These are phyloP conservation scores for Cichorium intybus DNA, from an alignment of 140 eudicot species.

Conservation along the genomic window DNA sequence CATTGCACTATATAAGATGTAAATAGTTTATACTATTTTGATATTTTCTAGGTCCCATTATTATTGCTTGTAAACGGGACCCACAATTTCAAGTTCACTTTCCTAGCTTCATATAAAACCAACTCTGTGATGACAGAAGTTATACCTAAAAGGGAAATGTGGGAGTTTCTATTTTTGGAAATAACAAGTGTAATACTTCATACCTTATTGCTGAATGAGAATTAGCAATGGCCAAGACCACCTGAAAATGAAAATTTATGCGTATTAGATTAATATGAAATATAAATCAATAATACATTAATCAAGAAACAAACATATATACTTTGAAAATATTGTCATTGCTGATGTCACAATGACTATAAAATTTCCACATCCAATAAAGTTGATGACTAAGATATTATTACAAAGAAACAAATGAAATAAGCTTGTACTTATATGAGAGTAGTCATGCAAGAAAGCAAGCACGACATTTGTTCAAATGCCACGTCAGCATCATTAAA, in stretches of 20 bases:
- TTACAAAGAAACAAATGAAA: neutral
- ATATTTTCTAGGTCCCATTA: neutral
- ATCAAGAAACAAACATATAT: neutral
- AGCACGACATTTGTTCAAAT: constrained; percentile 11
- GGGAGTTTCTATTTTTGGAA: neutral
- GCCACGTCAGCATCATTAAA: neutral
- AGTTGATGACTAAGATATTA: constrained; percentile 6
- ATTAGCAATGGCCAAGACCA: too few species aligned
- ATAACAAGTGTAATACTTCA: neutral
- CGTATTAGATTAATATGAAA: neutral
- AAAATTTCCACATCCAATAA: constrained; percentile 4
- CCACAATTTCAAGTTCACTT: constrained; percentile 2
- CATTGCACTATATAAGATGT: constrained; percentile 1
- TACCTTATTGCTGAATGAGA: neutral
- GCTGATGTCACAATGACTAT: constrained; percentile 20
- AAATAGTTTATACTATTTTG: neutral
- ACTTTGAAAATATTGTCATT: neutral
- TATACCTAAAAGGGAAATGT: too few species aligned
- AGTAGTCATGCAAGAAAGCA: constrained; percentile 15
- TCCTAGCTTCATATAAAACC: constrained; percentile 4
- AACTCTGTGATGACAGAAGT: too few species aligned
- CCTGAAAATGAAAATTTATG: neutral
- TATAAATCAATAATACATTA: neutral
- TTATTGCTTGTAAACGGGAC: constrained; percentile 6
- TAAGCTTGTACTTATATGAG: neutral